A percentile compares a stretch with the other conserved stretches of the same genome.
These are phyloP conservation scores for Phanerochaete carnosa DNA, from an alignment of 768 basidiomycete genomes.

Conservation along the genomic window DNA sequence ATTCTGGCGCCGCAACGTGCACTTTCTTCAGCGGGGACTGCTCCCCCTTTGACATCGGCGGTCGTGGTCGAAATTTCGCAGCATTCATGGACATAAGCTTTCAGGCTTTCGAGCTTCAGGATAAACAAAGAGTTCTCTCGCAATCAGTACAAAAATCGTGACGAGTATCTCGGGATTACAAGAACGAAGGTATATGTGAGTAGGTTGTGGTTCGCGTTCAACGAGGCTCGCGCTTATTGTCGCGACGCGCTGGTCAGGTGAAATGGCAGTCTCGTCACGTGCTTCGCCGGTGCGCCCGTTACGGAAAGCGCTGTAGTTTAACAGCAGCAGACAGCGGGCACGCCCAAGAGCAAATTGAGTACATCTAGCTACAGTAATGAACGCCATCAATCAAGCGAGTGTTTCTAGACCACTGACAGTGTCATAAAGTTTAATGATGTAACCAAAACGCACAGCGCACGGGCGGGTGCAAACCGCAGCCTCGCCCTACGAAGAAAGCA, in stretches of 20 bases:
- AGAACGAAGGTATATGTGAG: not conserved
- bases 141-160: too few relatives aligned
- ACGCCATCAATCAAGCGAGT: not conserved
- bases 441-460: too few relatives aligned
- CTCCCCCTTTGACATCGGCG: not conserved
- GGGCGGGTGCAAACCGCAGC: too few relatives aligned
- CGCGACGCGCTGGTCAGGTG: not conserved
- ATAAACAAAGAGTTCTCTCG: too few relatives aligned
- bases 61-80: not conserved
- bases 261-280: not conserved
- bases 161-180: too few relatives aligned
- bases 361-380: not conserved
- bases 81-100: not conserved
- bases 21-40: not conserved
- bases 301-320: not conserved
- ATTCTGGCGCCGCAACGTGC: not conserved
- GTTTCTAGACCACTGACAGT: too few relatives aligned
- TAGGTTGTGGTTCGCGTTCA: slow-evolving; percentile 4
- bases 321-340: not conserved
- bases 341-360: not conserved
- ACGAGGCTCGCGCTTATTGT: not conserved
- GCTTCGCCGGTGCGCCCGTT: not conserved
- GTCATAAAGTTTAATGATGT: too few relatives aligned
- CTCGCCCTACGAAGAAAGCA: too few relatives aligned
- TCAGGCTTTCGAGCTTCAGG: too few relatives aligned